Evolutionary conservation across 306 rosid species (phyloP), one percentile per base, ranked within the genome.

Genomic region (Glycyrrhiza uralensis): DNA sequence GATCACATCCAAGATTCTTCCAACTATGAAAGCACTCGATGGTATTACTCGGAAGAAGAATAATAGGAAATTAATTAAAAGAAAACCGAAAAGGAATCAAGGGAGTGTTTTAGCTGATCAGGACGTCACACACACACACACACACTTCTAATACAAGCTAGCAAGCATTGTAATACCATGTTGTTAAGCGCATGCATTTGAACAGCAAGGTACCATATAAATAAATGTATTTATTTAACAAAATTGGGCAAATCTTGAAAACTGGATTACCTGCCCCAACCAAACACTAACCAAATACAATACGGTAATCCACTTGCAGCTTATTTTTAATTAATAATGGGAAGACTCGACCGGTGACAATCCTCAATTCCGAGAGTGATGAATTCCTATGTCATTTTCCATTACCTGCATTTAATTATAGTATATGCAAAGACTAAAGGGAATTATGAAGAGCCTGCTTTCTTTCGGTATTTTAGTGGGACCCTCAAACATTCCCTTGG

Each of bases 181-280:
- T n/a, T n/a, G n/a, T n/a, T n/a, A n/a, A n/a, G n/a, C n/a, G 66
- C 44, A 54, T 60, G 44, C 15, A 29, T 59, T 39, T 42, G 42
- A 41, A 38, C 71, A 39, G n/a, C 20, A 22, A 19, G 23, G 8
- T 15, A 24, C 41, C 26, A 55, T 28, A 46, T 15, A 1, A n/a
- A 12, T 6, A 8, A 6, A 51, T 13, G 5, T 26, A 5, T 15
- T n/a, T 7, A 17, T 62, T n/a, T 17, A 59, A n/a, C 45, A 74
- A 61, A 66, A 35, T 26, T 36, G 46, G 29, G n/a, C 12, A 36
- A 15, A 52, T 32, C 38, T 74, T 60, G 76, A 65, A 69, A 67
- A 70, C 51, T 57, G 74, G 71, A 33, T 39, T 72, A 83, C 84
- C 90, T 81, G 88, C 92, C 76, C 92, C 90, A 77, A 87, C 92